Evolutionary conservation across 2,329 filamentous ascomycete species (phyloP).

Genomic region (Colletotrichum tamarilloi): DNA sequence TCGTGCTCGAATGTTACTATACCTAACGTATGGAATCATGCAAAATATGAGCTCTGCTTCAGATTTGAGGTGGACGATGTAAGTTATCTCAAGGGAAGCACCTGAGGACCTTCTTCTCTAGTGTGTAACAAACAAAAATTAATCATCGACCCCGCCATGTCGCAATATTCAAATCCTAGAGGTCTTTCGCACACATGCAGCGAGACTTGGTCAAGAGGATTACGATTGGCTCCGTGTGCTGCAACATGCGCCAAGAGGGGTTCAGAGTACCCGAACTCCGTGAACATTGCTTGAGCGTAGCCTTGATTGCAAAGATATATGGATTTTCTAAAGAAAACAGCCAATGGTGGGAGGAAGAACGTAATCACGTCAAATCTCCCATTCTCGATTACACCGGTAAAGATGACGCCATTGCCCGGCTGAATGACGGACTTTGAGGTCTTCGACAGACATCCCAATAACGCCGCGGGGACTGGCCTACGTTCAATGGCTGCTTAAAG

Average conservation of each 20-base stretch:
- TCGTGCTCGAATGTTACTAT: background rate
- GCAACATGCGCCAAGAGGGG: background rate
- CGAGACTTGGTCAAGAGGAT: background rate
- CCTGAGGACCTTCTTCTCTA: too few species aligned
- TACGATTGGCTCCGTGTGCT: background rate
- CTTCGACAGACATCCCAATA: background rate
- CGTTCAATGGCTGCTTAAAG: too few species aligned
- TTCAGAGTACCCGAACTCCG: background rate
- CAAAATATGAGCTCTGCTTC: too few species aligned
- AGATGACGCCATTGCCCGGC: background rate
- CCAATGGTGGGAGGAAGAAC: background rate
- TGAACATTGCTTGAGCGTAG: background rate
- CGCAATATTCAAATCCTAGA: background rate
- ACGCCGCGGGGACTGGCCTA: too few species aligned
- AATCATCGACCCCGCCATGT: slow-evolving; percentile 16
- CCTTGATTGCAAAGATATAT: background rate
- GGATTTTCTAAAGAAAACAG: background rate
- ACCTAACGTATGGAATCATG: too few species aligned
- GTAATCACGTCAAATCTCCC: too few species aligned
- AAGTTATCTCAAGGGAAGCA: too few species aligned
- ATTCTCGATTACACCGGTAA: background rate
- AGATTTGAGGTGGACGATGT: too few species aligned
- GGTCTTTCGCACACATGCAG: too few species aligned
- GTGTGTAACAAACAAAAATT: too few species aligned
- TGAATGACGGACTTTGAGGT: background rate